Evolutionary conservation across 306 rosid species (phyloP).

Genomic region (Acmispon strigosus): DNA sequence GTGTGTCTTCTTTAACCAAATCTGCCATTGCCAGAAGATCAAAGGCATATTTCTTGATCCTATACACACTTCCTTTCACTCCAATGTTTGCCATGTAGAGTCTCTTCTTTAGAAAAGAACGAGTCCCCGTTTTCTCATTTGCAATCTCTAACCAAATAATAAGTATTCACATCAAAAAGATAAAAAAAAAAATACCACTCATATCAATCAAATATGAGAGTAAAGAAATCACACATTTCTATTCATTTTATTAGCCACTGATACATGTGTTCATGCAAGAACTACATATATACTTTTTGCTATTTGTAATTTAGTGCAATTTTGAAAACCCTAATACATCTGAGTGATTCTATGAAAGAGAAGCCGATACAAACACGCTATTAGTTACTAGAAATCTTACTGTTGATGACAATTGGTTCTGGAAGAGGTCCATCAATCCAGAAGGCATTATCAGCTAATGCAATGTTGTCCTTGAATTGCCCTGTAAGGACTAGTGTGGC

Average conservation of each 20-base stretch:
- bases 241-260: background rate
- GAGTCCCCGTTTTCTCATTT: conserved; percentile 76
- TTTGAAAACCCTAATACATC: background rate
- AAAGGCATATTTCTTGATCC: conserved; percentile 67
- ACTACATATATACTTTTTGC: background rate
- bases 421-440: conserved; percentile 73
- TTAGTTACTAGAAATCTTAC: conserved; percentile 35
- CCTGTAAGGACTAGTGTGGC: conserved; percentile 51
- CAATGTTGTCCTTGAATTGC: conserved; percentile 21
- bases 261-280: background rate
- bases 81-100: conserved; percentile 72
- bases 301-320: background rate
- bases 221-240: background rate
- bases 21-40: conserved; percentile 90
- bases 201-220: background rate
- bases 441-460: conserved; percentile 71
- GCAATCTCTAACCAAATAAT: conserved; percentile 49
- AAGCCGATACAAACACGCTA: background rate
- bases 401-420: conserved; percentile 52
- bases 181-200: background rate
- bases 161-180: background rate
- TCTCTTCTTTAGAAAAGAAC: conserved; percentile 68
- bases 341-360: too few relatives aligned
- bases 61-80: conserved; percentile 53
- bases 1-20: conserved; percentile 61